Percentiles rank a stretch among this genome's conserved stretches.
These are phyloP conservation scores for Sclerotinia subarctica DNA, from an alignment of 2,329 filamentous ascomycete species.

Conservation along the genomic window DNA sequence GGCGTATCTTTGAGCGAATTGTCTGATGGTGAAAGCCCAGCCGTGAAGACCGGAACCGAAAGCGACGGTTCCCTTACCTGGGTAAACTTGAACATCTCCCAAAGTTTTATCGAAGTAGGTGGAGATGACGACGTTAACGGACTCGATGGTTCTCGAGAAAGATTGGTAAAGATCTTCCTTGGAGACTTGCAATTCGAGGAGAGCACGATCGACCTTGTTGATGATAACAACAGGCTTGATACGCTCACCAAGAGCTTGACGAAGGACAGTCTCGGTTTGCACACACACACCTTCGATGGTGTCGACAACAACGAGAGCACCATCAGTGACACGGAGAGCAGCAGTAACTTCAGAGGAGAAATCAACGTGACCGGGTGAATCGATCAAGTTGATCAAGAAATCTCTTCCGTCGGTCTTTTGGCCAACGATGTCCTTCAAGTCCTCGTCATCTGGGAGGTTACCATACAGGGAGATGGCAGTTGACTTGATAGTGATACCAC, in stretches of 20 bases:
- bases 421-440: slow-evolving; percentile 90
- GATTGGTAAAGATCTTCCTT: slow-evolving; percentile 99
- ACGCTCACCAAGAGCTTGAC: slow-evolving; percentile 98
- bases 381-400: slow-evolving; percentile 99
- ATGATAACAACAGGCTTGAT: slow-evolving; percentile 99
- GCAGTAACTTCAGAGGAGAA: slow-evolving; percentile 99
- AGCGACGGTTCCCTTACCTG: slow-evolving; percentile 93
- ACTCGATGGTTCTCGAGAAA: slow-evolving; percentile 99
- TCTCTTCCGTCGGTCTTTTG: slow-evolving; percentile 87
- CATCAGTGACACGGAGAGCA: slow-evolving; percentile 98
- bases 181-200: slow-evolving; percentile 96
- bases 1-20: slow-evolving; percentile 93
- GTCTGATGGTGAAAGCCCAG: slow-evolving; percentile 98
- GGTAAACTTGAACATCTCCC: slow-evolving; percentile 98
- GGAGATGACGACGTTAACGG: slow-evolving; percentile 99
- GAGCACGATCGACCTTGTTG: slow-evolving; percentile 99
- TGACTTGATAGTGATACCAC: slow-evolving; percentile 99
- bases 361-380: slow-evolving; percentile 99
- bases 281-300: slow-evolving; percentile 99
- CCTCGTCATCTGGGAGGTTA: slow-evolving; percentile 73
- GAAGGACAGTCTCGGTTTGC: slow-evolving; percentile 99
- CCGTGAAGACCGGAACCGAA: slow-evolving; percentile 99
- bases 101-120: slow-evolving; percentile 97
- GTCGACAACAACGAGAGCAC: slow-evolving; percentile 99
- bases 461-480: slow-evolving; percentile 99